phyloP scores from a whole-genome alignment of 2,329 filamentous ascomycete genomes.

The Pseudogymnoascus sp. region DNA sequence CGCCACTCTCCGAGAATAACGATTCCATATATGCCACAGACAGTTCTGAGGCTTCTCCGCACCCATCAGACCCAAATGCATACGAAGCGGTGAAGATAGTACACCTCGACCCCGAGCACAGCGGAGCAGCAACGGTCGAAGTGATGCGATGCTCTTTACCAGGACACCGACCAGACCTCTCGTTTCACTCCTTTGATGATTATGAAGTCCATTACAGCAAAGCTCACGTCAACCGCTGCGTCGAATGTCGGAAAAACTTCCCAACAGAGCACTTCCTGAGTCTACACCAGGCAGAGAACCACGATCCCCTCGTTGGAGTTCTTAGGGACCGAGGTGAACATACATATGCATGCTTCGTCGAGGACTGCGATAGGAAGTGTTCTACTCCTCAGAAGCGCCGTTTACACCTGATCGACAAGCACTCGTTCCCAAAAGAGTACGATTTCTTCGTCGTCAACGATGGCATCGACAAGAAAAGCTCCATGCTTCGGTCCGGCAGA shows the following conservation, averaged over 20 bases:
- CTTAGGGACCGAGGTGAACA: conserved; percentile 74
- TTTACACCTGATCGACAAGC: conserved; percentile 88
- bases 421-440: conserved; percentile 81
- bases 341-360: conserved; percentile 86
- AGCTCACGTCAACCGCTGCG: conserved; percentile 74
- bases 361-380: conserved; percentile 79
- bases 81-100: conserved; percentile 44
- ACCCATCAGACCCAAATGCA: conserved; percentile 20
- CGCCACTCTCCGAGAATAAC: conserved; percentile 20
- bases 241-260: conserved; percentile 79
- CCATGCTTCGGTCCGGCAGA: conserved; percentile 60
- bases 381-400: conserved; percentile 74
- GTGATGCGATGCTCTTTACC: conserved; percentile 74
- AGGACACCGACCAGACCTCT: conserved; percentile 62
- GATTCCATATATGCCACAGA: conserved; percentile 11
- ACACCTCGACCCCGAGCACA: conserved; percentile 53
- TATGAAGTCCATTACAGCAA: conserved; percentile 84
- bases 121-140: conserved; percentile 23
- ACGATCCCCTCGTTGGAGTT: conserved; percentile 71
- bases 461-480: conserved; percentile 79
- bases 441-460: conserved; percentile 82
- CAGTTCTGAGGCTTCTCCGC: conserved; percentile 22
- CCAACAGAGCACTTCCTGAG: conserved; percentile 73
- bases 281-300: conserved; percentile 84
- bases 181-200: conserved; percentile 67